Conservation (phyloP, 2,329 filamentous ascomycete species). For the Mycosphaerella sp. region DNA sequence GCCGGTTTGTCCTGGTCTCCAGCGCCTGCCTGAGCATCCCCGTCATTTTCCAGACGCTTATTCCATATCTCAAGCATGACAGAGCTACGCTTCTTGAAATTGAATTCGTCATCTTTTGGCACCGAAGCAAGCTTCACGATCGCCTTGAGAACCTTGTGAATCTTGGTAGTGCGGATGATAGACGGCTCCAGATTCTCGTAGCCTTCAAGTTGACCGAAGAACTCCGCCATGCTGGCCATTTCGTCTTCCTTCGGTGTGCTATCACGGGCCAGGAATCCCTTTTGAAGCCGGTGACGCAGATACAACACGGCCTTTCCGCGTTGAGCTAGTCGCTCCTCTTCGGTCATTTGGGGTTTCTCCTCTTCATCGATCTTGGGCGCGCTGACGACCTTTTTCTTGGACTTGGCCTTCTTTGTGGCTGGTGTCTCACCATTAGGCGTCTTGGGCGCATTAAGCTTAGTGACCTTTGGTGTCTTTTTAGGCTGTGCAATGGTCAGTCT, state of each 20-base stretch:
- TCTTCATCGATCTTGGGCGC: conserved; percentile 51
- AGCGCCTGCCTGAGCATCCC: conserved; percentile 35
- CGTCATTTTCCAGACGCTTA: conserved; percentile 54
- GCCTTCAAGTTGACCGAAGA: conserved; percentile 72
- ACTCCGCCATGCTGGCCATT: conserved; percentile 72
- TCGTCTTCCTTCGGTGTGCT: conserved; percentile 79
- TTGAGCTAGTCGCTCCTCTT: conserved; percentile 51
- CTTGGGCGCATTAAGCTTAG: conserved; percentile 44
- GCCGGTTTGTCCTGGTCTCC: conserved; percentile 25
- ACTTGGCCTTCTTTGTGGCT: conserved; percentile 46
- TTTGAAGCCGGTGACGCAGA: conserved; percentile 88
- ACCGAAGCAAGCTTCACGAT: conserved; percentile 84
- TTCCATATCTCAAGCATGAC: conserved; percentile 84
- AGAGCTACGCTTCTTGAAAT: conserved; percentile 80
- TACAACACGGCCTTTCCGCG: conserved; percentile 72
- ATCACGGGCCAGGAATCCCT: conserved; percentile 81
- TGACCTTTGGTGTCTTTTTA: conserved; percentile 46
- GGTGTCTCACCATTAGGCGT: conserved; percentile 35
- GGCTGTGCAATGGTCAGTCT: conserved; percentile 36
- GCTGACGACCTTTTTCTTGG: conserved; percentile 54
- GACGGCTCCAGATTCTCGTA: conserved; percentile 76
- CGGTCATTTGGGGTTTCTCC: conserved; percentile 51
- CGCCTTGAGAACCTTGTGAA: conserved; percentile 95
- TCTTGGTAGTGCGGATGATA: conserved; percentile 88
- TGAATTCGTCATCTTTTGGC: conserved; percentile 79